A percentile compares a stretch with the other conserved stretches of the same genome.
Conservation (phyloP, 495 filamentous ascomycete species). For the Aspergillus cristatus region DNA sequence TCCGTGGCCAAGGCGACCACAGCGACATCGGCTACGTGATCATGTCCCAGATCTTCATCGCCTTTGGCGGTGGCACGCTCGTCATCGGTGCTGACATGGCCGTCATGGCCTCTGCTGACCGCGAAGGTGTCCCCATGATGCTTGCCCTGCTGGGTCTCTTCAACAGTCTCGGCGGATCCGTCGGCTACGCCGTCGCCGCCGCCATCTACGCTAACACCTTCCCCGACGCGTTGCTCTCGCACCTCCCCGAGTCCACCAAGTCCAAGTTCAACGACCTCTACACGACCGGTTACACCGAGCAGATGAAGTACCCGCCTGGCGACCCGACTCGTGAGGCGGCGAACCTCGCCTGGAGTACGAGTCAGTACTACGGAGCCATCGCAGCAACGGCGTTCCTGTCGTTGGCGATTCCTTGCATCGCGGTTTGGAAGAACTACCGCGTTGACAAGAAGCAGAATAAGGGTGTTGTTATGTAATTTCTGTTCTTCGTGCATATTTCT, state of each 20-base stretch:
- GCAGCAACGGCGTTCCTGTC: conserved; percentile 35
- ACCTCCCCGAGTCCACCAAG: conserved; percentile 34
- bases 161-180: conserved; percentile 56
- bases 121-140: conserved; percentile 60
- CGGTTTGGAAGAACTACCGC: conserved; percentile 37
- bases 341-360: conserved; percentile 48
- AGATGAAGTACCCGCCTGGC: conserved; percentile 46
- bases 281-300: conserved; percentile 34
- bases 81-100: conserved; percentile 65
- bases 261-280: conserved; percentile 38
- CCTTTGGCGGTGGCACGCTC: conserved; percentile 55
- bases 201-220: conserved; percentile 66
- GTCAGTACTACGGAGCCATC: conserved; percentile 51
- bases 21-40: conserved; percentile 54
- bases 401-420: conserved; percentile 28
- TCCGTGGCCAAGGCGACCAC: conserved; percentile 49
- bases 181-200: conserved; percentile 54
- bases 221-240: conserved; percentile 37
- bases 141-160: conserved; percentile 61
- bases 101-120: conserved; percentile 56
- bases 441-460: conserved; percentile 41
- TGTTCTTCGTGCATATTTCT: not conserved
- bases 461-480: conserved; percentile 23
- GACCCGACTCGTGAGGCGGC: conserved; percentile 45
- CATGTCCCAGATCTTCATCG: conserved; percentile 75